A percentile compares a stretch with the other conserved stretches of the same genome.
Evolutionary conservation across 306 rosid species (phyloP).

Genomic region (Dicorynia guianensis): DNA sequence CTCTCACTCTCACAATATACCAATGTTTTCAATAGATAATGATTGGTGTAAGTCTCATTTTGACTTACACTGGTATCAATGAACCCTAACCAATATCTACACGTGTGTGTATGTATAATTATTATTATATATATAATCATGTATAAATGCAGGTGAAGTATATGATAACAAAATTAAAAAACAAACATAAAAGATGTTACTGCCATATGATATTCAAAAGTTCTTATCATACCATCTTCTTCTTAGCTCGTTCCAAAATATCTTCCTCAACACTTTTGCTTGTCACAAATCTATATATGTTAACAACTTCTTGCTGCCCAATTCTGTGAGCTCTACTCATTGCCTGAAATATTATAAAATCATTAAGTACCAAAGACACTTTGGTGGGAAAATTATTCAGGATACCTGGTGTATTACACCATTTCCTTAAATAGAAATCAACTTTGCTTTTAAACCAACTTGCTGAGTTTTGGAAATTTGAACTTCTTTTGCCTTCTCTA

Average conservation of each 20-base stretch:
- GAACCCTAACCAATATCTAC: too few species aligned
- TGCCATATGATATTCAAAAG: constrained; percentile 12
- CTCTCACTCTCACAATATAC: too few species aligned
- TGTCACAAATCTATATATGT: constrained; percentile 96
- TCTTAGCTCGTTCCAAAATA: constrained; percentile 97
- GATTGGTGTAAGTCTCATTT: too few species aligned
- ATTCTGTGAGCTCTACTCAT: constrained; percentile 99
- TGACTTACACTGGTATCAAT: too few species aligned
- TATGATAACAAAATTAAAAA: background rate
- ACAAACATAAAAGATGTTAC: background rate
- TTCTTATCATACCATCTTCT: constrained; percentile 80
- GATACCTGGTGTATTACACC: too few species aligned
- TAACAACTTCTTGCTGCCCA: constrained; percentile 98
- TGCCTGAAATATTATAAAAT: constrained; percentile 60
- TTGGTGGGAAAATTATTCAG: background rate
- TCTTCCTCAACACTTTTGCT: constrained; percentile 99
- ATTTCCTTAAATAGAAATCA: too few species aligned
- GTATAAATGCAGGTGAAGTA: background rate
- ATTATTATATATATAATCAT: constrained; percentile 4
- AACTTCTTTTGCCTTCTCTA: too few species aligned
- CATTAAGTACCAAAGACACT: constrained; percentile 24
- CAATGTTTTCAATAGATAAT: too few species aligned
- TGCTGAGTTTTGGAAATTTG: too few species aligned
- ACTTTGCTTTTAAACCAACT: too few species aligned
- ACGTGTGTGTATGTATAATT: too few species aligned